phyloP scores from a whole-genome alignment of 1,284 basidiomycete species.

The Leccinum solheimii region DNA sequence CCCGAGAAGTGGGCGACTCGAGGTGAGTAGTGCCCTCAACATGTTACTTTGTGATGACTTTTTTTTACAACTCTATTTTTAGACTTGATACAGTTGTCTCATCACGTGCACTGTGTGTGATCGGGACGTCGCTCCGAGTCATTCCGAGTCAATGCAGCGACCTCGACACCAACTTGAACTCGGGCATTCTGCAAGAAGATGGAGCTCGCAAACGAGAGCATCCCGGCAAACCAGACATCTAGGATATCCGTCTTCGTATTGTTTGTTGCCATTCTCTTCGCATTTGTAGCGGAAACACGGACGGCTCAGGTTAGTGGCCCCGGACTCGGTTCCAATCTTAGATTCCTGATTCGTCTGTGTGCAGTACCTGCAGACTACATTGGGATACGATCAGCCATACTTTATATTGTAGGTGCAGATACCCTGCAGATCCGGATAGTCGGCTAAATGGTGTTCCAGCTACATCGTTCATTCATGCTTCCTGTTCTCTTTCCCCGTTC shows the following conservation, averaged over 20 bases:
- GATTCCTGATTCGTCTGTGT: neutral
- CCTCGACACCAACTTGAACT: neutral
- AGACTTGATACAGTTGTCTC: neutral
- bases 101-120: constrained; percentile 15
- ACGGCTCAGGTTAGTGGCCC: constrained; percentile 59
- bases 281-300: constrained; percentile 71
- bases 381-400: constrained; percentile 74
- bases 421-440: neutral
- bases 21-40: constrained; percentile 64
- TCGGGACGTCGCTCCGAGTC: neutral
- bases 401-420: constrained; percentile 66
- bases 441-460: constrained; percentile 39
- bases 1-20: constrained; percentile 57
- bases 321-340: neutral
- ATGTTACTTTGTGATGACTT: constrained; percentile 38
- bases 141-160: too few species aligned
- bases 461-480: constrained; percentile 77
- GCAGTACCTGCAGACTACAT: constrained; percentile 72
- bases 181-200: constrained; percentile 12
- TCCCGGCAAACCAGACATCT: constrained; percentile 13
- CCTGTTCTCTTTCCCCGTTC: constrained; percentile 66
- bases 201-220: constrained; percentile 7
- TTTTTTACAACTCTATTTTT: neutral
- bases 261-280: constrained; percentile 54
- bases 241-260: constrained; percentile 30